Evolutionary conservation across 768 basidiomycete genomes (phyloP).

Genomic region (Hericium rajendrae): DNA sequence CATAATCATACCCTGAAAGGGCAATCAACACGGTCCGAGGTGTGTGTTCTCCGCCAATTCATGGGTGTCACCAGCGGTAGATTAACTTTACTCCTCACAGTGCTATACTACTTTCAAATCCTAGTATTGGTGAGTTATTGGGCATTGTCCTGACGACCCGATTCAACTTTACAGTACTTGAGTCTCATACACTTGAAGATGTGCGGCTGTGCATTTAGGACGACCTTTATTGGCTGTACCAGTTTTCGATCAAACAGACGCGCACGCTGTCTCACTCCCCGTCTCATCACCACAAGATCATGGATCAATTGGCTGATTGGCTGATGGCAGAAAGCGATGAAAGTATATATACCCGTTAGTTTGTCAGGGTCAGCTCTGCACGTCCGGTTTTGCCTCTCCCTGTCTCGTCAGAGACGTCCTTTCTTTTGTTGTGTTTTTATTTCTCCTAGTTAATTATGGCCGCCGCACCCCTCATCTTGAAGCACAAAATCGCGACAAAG

Average conservation of each 20-base stretch:
- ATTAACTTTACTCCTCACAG: too few relatives aligned
- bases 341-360: background rate
- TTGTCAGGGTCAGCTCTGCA: background rate
- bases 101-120: too few relatives aligned
- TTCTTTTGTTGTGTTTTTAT: conserved; percentile 4
- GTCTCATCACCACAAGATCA: background rate
- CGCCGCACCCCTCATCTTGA: background rate
- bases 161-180: too few relatives aligned
- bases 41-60: too few relatives aligned
- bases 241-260: background rate
- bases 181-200: too few relatives aligned
- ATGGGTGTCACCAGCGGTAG: too few relatives aligned
- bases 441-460: background rate
- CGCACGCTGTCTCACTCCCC: background rate
- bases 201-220: too few relatives aligned
- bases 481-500: conserved; percentile 9
- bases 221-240: too few relatives aligned
- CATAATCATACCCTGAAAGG: too few relatives aligned
- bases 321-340: background rate
- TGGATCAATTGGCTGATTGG: background rate
- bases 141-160: too few relatives aligned
- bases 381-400: conserved; percentile 9
- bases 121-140: too few relatives aligned
- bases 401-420: conserved; percentile 8
- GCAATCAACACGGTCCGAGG: too few relatives aligned